These are phyloP conservation scores for Protostelium mycophagum DNA, from an alignment of 78 protist species.

Conservation along the genomic window DNA sequence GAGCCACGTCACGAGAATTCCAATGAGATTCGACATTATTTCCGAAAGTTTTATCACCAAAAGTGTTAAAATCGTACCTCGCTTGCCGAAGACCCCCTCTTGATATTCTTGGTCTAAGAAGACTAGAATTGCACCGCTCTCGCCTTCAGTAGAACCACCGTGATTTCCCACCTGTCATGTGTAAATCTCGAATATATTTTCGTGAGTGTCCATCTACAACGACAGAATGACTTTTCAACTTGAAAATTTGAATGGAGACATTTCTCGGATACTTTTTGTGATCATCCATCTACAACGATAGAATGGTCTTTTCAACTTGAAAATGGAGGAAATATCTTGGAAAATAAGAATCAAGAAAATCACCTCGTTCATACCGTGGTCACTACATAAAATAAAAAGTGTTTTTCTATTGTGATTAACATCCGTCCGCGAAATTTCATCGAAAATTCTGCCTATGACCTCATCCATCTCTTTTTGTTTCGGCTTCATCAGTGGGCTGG, in stretches of 20 bases:
- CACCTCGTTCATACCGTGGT: constrained; percentile 88
- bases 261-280: not conserved
- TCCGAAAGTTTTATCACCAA: too few relatives aligned
- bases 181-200: too few relatives aligned
- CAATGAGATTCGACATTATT: too few relatives aligned
- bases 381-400: constrained; percentile 60
- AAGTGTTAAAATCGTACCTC: too few relatives aligned
- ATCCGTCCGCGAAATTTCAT: constrained; percentile 15
- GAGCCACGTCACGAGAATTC: too few relatives aligned
- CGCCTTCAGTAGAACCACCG: constrained; percentile 79
- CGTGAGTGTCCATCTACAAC: too few relatives aligned
- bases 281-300: not conserved
- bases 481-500: constrained; percentile 51
- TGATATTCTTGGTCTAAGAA: too few relatives aligned
- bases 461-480: constrained; percentile 84
- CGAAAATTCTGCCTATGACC: constrained; percentile 44
- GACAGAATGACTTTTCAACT: too few relatives aligned
- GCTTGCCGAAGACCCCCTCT: too few relatives aligned
- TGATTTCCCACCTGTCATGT: constrained; percentile 72
- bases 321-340: too few relatives aligned
- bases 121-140: constrained; percentile 43
- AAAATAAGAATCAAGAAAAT: too few relatives aligned
- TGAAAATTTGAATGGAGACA: not conserved
- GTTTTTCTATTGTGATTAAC: constrained; percentile 15
- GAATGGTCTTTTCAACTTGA: too few relatives aligned